phyloP scores from a whole-genome alignment of 805 yeast genomes.

The Barnettozyma pratensis region DNA sequence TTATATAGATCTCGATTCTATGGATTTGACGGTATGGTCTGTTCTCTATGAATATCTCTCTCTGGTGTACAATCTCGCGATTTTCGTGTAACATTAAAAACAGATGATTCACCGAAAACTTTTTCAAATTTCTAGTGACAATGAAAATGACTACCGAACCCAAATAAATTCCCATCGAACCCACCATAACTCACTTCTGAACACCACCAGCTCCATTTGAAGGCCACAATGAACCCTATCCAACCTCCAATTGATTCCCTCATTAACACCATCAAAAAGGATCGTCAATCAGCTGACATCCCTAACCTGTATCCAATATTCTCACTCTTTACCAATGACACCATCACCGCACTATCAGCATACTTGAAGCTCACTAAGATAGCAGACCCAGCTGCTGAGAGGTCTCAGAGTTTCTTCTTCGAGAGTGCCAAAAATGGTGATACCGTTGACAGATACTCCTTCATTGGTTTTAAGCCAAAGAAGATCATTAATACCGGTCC shows the following conservation, averaged over 20 bases:
- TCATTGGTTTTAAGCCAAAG: conserved; percentile 82
- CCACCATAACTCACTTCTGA: too few species aligned
- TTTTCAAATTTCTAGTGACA: too few species aligned
- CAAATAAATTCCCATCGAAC: too few species aligned
- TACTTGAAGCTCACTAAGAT: conserved; percentile 69
- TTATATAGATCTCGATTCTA: too few species aligned
- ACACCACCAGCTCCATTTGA: not conserved
- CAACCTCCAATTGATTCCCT: conserved; percentile 51
- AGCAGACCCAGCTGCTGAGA: conserved; percentile 46
- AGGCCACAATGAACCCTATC: conserved; percentile 23
- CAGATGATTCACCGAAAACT: not conserved
- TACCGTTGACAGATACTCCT: conserved; percentile 83
- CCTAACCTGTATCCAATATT: conserved; percentile 81
- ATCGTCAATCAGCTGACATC: conserved; percentile 28
- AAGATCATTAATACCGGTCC: conserved; percentile 70
- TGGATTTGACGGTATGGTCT: too few species aligned
- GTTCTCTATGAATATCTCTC: too few species aligned
- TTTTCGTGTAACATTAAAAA: too few species aligned
- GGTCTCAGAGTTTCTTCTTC: conserved; percentile 70
- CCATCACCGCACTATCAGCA: conserved; percentile 85
- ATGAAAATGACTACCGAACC: too few species aligned
- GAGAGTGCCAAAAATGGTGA: conserved; percentile 91
- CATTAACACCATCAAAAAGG: conserved; percentile 33
- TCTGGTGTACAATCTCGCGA: too few species aligned
- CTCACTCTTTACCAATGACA: conserved; percentile 67